Conservation (phyloP, 2,329 filamentous ascomycete genomes). For the Epichloe aotearoae region DNA sequence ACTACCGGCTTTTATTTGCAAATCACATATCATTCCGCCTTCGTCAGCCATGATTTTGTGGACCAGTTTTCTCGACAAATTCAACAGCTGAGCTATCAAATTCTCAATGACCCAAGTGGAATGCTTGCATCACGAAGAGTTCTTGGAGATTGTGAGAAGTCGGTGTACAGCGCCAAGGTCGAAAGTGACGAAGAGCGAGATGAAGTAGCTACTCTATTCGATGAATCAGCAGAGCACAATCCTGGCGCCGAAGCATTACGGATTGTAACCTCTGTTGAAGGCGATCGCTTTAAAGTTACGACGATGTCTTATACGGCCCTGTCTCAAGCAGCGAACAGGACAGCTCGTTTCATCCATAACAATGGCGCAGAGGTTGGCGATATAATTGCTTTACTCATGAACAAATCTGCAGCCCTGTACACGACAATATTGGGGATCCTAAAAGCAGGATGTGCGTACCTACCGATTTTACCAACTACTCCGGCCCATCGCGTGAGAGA, state of each 20-base stretch:
- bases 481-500: conserved; percentile 45
- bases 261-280: conserved; percentile 35
- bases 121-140: conserved; percentile 7
- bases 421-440: conserved; percentile 58
- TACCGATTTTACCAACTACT: conserved; percentile 66
- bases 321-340: conserved; percentile 47
- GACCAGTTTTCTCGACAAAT: conserved; percentile 43
- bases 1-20: conserved; percentile 27
- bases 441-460: conserved; percentile 64
- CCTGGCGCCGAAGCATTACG: conserved; percentile 49
- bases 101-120: conserved; percentile 15
- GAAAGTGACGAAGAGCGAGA: conserved; percentile 6
- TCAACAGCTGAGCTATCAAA: conserved; percentile 35
- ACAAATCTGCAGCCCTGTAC: conserved; percentile 64
- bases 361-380: conserved; percentile 35
- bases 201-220: conserved; percentile 24
- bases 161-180: conserved; percentile 33
- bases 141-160: conserved; percentile 24
- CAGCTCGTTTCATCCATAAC: conserved; percentile 42
- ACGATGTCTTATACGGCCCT: conserved; percentile 50
- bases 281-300: conserved; percentile 16
- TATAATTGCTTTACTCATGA: conserved; percentile 61
- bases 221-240: conserved; percentile 31
- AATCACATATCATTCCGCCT: conserved; percentile 32
- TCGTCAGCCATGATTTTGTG: conserved; percentile 42